Evolutionary conservation across 2,329 filamentous ascomycete genomes (phyloP), one percentile per base, ranked within the genome.

Genomic region (Colletotrichum costaricense): DNA sequence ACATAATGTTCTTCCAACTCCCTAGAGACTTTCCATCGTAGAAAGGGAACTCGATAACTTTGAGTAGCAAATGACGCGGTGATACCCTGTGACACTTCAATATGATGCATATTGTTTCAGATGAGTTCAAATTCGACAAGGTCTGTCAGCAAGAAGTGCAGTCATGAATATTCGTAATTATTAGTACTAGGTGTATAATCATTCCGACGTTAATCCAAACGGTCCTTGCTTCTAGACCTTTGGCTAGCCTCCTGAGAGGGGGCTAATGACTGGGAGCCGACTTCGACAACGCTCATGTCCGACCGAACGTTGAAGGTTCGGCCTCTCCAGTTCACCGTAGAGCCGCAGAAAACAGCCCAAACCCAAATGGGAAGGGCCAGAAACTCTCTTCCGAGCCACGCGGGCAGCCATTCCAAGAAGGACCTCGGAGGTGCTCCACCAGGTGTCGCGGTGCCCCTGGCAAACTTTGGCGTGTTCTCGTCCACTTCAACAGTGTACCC

Each of bases 281-380:
- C 77, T 28, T 87, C 85, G 5, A 87, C 85, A 1, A 97, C 96
- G 63, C 92, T 94, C 88, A 96, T 96, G 80, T 98, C 94, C 77
- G 94, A 88, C 1, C 93, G 91, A 1, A 98, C 95, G 78, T 89
- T 90, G 80, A 98, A 98, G 33, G 86, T 89, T 78, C 92, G 92
- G 0, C 95, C 96, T 68, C 97, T 87, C 97, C 97, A 99, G 65
- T 90, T 90, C 0, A 99, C 94, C 0, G 92, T 96, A 2, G 93
- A 91, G 0, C 97, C 97, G n/a, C 96, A 93, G 77, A 94, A 90
- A 24, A 98, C 94, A 1, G 97, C 97, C 90, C 93, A 95, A 0
- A 91, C 85, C 97, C 97, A 99, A 72, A 99, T 93, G 0, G 95
- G 95, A 58, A 98, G 85, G 0, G 97, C 95, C 9, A 98, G 86